Percentiles rank a stretch among this genome's conserved stretches.
phyloP scores from a whole-genome alignment of 768 basidiomycete genomes.

The Amanita inopinata region DNA sequence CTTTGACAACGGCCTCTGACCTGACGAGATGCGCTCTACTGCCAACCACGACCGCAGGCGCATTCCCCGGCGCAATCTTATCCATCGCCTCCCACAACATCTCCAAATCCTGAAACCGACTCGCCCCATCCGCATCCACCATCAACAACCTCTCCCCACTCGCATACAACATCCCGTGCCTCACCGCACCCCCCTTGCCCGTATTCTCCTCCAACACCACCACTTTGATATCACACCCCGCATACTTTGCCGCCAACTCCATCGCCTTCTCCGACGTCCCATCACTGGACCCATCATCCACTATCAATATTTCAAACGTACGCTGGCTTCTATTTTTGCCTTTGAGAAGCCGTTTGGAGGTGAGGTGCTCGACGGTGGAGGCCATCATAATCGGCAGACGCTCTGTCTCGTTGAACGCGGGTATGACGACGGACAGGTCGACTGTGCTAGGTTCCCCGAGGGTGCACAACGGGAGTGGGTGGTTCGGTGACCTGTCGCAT shows the following conservation, averaged over 20 bases:
- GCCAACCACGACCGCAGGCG: constrained; percentile 66
- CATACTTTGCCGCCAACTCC: constrained; percentile 46
- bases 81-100: constrained; percentile 73
- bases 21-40: constrained; percentile 89
- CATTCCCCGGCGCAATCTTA: constrained; percentile 34
- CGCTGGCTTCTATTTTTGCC: constrained; percentile 20
- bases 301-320: constrained; percentile 73
- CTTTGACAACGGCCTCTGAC: constrained; percentile 91
- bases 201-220: constrained; percentile 71
- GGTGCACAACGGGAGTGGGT: constrained; percentile 44
- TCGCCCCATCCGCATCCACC: constrained; percentile 94
- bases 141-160: constrained; percentile 75
- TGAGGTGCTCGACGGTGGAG: constrained; percentile 60
- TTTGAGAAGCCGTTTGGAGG: constrained; percentile 15
- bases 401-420: constrained; percentile 85
- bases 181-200: constrained; percentile 90
- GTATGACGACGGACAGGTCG: constrained; percentile 75
- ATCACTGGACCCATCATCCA: constrained; percentile 87
- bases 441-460: constrained; percentile 49
- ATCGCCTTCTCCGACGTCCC: constrained; percentile 60
- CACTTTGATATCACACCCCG: constrained; percentile 59
- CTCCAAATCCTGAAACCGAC: constrained; percentile 77
- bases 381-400: constrained; percentile 80
- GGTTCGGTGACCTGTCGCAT: constrained; percentile 41
- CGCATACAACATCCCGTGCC: constrained; percentile 82